Percentiles rank a stretch among this genome's conserved stretches.
Evolutionary conservation across 768 basidiomycete species (phyloP).

Genomic region (Russula earlei): DNA sequence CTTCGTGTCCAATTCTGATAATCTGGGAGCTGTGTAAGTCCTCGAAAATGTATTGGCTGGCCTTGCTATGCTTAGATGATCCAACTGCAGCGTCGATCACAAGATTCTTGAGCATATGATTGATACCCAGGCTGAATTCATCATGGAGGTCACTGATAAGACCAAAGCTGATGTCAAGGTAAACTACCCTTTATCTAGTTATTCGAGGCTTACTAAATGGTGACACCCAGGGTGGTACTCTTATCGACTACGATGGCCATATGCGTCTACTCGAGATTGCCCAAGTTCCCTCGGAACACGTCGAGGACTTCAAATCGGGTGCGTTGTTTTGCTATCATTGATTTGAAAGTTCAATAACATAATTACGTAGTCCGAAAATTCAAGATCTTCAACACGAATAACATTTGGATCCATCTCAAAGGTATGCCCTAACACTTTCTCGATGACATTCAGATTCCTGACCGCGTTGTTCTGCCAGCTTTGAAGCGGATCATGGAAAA

Average conservation of each 20-base stretch:
- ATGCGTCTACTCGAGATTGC: slow-evolving; percentile 89
- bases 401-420: slow-evolving; percentile 71
- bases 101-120: slow-evolving; percentile 83
- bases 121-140: slow-evolving; percentile 69
- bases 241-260: slow-evolving; percentile 85
- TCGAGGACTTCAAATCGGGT: slow-evolving; percentile 89
- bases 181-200: not conserved
- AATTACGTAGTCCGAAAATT: slow-evolving; percentile 61
- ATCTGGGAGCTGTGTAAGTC: slow-evolving; percentile 80
- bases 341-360: slow-evolving; percentile 1
- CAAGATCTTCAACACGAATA: slow-evolving; percentile 90
- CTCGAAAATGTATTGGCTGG: not conserved
- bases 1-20: slow-evolving; percentile 96
- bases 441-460: not conserved
- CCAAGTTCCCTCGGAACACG: slow-evolving; percentile 87
- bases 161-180: slow-evolving; percentile 76
- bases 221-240: slow-evolving; percentile 57
- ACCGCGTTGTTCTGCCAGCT: slow-evolving; percentile 35
- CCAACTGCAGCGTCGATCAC: slow-evolving; percentile 21
- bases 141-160: slow-evolving; percentile 96
- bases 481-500: slow-evolving; percentile 85
- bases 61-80: not conserved
- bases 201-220: not conserved
- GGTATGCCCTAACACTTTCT: slow-evolving; percentile 30
- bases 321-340: not conserved